Conservation (phyloP, 2,329 filamentous ascomycete genomes). For the Exophiala sideris region DNA sequence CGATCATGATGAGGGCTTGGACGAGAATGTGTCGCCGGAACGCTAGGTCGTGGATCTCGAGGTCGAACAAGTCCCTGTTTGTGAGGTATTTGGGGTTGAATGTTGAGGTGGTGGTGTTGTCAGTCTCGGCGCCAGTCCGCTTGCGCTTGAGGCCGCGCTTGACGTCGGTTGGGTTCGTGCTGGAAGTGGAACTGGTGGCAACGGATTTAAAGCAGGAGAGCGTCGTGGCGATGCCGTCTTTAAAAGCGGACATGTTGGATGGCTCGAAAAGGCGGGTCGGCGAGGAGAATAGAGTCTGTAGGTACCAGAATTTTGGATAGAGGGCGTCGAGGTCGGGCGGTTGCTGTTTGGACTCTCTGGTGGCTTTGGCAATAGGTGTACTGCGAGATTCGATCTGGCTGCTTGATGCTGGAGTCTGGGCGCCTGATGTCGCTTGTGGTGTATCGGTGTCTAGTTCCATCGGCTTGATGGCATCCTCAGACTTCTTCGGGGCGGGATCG, state of each 20-base stretch:
- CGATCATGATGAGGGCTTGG: constrained; percentile 88
- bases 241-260: constrained; percentile 64
- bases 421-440: constrained; percentile 34
- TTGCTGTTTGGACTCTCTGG: constrained; percentile 31
- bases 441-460: constrained; percentile 52
- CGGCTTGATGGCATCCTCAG: constrained; percentile 59
- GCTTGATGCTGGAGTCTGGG: constrained; percentile 33
- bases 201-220: constrained; percentile 72
- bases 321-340: constrained; percentile 62
- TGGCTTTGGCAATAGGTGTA: constrained; percentile 17
- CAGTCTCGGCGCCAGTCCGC: constrained; percentile 48
- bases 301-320: constrained; percentile 90
- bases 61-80: constrained; percentile 91
- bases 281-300: constrained; percentile 89
- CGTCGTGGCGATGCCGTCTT: constrained; percentile 60
- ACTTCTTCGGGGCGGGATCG: constrained; percentile 52
- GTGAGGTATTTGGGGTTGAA: constrained; percentile 99
- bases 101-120: constrained; percentile 50
- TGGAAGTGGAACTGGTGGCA: constrained; percentile 61
- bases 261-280: constrained; percentile 77
- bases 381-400: constrained; percentile 22
- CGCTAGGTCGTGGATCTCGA: constrained; percentile 92
- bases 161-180: constrained; percentile 60
- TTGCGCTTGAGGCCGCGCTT: constrained; percentile 70
- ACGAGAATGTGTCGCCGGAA: constrained; percentile 93